Base-by-base conservation (phyloP, 2,329 filamentous ascomycete genomes). In the Tothia fuscella region DNA sequence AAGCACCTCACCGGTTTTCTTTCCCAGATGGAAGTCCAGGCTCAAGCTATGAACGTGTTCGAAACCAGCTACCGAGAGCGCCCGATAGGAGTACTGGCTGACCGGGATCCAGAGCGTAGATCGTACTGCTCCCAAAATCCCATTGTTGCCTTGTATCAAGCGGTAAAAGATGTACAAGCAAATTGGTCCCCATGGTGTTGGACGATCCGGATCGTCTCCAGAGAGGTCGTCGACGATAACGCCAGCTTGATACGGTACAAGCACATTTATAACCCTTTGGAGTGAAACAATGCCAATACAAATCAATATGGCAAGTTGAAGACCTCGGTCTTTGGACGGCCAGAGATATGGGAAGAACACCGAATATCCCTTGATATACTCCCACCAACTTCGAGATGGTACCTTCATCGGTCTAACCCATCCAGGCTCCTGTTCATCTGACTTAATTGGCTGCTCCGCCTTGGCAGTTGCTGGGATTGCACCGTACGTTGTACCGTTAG, bases 291-390 rank as follows among this genome's bases (percentile, higher is more conserved):
- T 71, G 26, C 76, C 40, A 54, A 96, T 88, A 62, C 91, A 96
- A 36, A 87, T 53, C 16, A 93, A 58, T 16, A 95, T 86, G 42
- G 88, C 72, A 19, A 86, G 49, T 64, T 95, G 81, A 42, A 98
- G 68, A 48, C 69, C 72, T 28, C 70, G 64, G 38, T 85, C 79
- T 55, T 89, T 89, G 53, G 79, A 82, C 1, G 91, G 91, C 91
- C 91, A 98, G 45, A 96, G 75, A 56, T 96, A 98, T 0, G 88
- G 89, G 58, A 96, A 93, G 63, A 98, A 94, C 39, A 95, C 70
- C 10, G 81, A 83, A 60, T 96, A 98, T 34, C 89, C 87, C 48
- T 81, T 79, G 46, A 95, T 67, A 59, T 98, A 98, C 56, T 96
- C 88, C 78, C 83, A 93, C 91, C 91, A 98, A 40, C 80, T 91